Conservation (phyloP, 176 grass and related monocot genomes). For the Hordeum marinum region DNA sequence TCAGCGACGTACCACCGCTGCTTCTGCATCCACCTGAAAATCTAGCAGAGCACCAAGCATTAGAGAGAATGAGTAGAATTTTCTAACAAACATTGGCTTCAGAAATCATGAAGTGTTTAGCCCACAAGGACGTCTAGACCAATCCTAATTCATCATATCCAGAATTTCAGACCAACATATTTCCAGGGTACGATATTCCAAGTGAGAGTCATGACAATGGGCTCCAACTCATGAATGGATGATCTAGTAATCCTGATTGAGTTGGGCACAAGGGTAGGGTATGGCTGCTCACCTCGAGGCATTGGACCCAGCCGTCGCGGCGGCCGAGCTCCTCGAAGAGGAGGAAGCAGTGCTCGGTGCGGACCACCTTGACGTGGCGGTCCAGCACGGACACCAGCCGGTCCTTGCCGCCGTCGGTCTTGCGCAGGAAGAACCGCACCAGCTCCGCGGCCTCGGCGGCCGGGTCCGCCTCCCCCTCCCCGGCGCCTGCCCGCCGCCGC, state of each 20-base stretch:
- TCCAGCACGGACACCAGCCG: slow-evolving; percentile 57
- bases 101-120: background rate
- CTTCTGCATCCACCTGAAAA: slow-evolving; percentile 99
- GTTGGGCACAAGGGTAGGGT: background rate
- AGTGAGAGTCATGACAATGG: background rate
- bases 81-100: background rate
- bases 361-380: slow-evolving; percentile 69
- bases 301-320: slow-evolving; percentile 77
- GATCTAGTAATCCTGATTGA: no score
- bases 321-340: slow-evolving; percentile 93
- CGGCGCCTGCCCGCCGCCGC: slow-evolving; percentile 25
- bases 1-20: slow-evolving; percentile 93
- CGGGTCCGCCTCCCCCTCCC: background rate
- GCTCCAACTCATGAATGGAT: background rate
- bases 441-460: slow-evolving; percentile 51
- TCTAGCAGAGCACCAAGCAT: slow-evolving; percentile 33
- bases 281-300: slow-evolving; percentile 54
- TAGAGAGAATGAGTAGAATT: background rate
- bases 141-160: no score
- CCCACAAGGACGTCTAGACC: background rate
- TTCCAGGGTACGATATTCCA: background rate
- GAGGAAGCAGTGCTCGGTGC: slow-evolving; percentile 87
- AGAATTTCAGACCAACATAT: background rate
- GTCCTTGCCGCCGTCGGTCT: slow-evolving; percentile 58
- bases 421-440: slow-evolving; percentile 54